Base-by-base conservation (phyloP, 2,329 filamentous ascomycete species). In the Fusarium globosum region DNA sequence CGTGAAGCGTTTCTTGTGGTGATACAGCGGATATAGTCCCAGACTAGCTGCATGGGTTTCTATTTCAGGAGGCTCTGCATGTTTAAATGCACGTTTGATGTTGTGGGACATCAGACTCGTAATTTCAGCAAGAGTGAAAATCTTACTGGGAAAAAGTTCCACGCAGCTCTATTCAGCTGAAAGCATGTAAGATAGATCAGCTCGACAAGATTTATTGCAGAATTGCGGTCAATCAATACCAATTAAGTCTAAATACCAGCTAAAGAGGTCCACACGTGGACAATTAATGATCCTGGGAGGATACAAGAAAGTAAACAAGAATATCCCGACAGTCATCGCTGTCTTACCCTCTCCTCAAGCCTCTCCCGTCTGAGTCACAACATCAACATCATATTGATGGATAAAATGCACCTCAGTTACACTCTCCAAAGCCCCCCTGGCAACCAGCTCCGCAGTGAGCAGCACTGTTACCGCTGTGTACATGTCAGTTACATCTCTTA, bases 391-490 rank as follows among this genome's bases (percentile, higher is more conserved):
- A 33, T 60, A 57, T 62, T 67, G 39, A 43, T 46, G 21, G 51
- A 60, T 51, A 38, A 38, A 33, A 38, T 45, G 23, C 39, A 23
- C n/a, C 66, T 77, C 61, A 80, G 48, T 72, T 68, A 63, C 82
- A 83, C n/a, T 65, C 67, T 4, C 82, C 82, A 68, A 78, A 83
- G 21, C 69, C 75, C 9, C 60, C 59, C 66, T 82, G 82, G 60
- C 82, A 83, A n/a, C 81, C 81, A 2, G 56, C 46, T 35, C 79
- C 80, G 51, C 82, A 83, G 59, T 83, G 75, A 18, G 57, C 30
- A 20, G 41, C 67, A 20, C 68, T 71, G 57, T 69, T 79, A 11
- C 81, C 81, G 45, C 81, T 82, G 30, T 39, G 33, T 14, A 36
- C 14, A 63, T 21, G 46, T 41, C n/a, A 61, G 67, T 65, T 20